Conservation (phyloP, 768 basidiomycete species). For the Floccularia luteovirens region DNA sequence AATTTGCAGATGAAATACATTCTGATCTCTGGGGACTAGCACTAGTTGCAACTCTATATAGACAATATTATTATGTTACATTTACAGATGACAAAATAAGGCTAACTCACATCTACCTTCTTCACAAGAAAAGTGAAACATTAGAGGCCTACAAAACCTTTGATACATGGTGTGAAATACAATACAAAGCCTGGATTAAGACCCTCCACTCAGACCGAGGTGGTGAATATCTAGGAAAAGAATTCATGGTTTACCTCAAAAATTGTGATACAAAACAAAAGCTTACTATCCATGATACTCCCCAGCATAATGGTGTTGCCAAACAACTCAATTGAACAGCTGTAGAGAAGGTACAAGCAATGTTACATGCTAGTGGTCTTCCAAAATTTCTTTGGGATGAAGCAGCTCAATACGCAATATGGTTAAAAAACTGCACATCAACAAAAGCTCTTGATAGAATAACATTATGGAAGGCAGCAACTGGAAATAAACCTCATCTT, state of each 20-base stretch:
- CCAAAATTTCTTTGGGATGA: constrained; percentile 23
- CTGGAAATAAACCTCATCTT: constrained; percentile 17
- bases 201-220: constrained; percentile 22
- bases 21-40: constrained; percentile 28
- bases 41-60: constrained; percentile 6
- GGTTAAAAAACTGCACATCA: constrained; percentile 19
- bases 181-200: constrained; percentile 13
- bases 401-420: constrained; percentile 16
- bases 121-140: constrained; percentile 14
- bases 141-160: constrained; percentile 13
- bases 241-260: constrained; percentile 15
- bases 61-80: constrained; percentile 17
- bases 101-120: constrained; percentile 7
- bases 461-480: constrained; percentile 9
- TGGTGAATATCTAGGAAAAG: constrained; percentile 22
- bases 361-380: constrained; percentile 17
- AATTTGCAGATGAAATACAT: constrained; percentile 13
- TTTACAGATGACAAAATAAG: constrained; percentile 18
- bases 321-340: constrained; percentile 23
- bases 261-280: constrained; percentile 20
- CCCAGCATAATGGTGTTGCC: constrained; percentile 27
- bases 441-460: constrained; percentile 9
- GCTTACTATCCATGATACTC: too few relatives aligned
- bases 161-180: constrained; percentile 18
- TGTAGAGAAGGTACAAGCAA: constrained; percentile 13